phyloP scores from a whole-genome alignment of 129 eudicot species.

The Scalesia atractyloides region DNA sequence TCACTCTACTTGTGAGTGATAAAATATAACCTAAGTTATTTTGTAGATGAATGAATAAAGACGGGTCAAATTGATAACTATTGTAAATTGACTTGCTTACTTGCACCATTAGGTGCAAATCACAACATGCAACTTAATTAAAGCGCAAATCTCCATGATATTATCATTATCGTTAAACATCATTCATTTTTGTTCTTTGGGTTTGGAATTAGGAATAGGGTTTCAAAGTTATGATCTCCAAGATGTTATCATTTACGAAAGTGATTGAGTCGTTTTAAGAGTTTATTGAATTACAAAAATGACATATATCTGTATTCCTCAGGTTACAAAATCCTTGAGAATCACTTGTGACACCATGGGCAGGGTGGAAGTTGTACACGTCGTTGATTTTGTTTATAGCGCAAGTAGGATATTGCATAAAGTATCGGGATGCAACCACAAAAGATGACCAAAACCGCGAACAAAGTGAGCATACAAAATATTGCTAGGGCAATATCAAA shows the following conservation, averaged over 20 bases:
- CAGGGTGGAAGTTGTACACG: constrained; percentile 29
- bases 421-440: constrained; percentile 21
- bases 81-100: neutral
- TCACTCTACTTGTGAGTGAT: neutral
- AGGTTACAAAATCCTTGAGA: neutral
- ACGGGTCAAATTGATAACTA: neutral
- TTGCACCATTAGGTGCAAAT: neutral
- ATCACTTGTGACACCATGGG: constrained; percentile 31
- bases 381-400: constrained; percentile 10
- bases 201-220: neutral
- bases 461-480: constrained; percentile 18
- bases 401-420: constrained; percentile 1
- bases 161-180: neutral
- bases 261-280: constrained; percentile 3
- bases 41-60: too few species aligned
- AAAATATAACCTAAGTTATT: too few species aligned
- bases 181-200: neutral
- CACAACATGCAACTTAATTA: too few species aligned
- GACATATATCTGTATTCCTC: neutral
- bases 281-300: constrained; percentile 15
- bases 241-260: neutral
- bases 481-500: constrained; percentile 17
- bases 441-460: neutral
- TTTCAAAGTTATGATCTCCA: neutral
- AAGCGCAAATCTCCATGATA: neutral